A percentile compares a stretch with the other conserved stretches of the same genome.
phyloP scores from a whole-genome alignment of 495 filamentous ascomycete species.

The Talaromyces borbonicus region DNA sequence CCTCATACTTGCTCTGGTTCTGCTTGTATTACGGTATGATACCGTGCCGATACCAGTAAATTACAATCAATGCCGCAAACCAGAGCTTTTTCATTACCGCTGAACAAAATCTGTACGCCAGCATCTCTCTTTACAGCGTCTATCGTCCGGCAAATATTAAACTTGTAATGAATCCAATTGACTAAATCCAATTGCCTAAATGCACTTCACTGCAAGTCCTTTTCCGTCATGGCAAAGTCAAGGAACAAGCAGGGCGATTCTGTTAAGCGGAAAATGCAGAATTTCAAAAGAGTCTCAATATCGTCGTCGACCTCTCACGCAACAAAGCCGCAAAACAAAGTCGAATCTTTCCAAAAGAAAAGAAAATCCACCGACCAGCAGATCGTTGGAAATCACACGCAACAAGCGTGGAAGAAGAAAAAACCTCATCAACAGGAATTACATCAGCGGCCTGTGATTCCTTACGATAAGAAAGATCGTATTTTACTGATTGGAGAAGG shows the following conservation, averaged over 20 bases:
- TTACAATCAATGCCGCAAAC: too few relatives aligned
- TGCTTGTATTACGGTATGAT: too few relatives aligned
- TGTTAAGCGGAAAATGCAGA: slow-evolving; percentile 8
- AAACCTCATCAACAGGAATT: slow-evolving; percentile 6
- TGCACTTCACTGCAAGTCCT: too few relatives aligned
- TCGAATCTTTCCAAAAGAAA: background rate
- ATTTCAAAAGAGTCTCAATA: slow-evolving; percentile 4
- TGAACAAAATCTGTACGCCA: too few relatives aligned
- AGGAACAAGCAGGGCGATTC: background rate
- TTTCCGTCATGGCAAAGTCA: slow-evolving; percentile 7
- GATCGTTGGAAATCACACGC: background rate
- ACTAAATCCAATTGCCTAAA: too few relatives aligned
- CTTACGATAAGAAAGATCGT: slow-evolving; percentile 58
- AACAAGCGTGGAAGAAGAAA: background rate
- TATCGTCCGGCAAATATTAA: too few relatives aligned
- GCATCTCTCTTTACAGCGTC: too few relatives aligned
- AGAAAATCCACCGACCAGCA: background rate
- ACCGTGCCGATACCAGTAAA: too few relatives aligned
- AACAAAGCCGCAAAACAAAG: background rate
- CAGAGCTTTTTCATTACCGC: too few relatives aligned
- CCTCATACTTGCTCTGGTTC: too few relatives aligned
- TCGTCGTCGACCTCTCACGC: background rate
- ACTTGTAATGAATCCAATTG: too few relatives aligned
- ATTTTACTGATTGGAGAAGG: slow-evolving; percentile 88
- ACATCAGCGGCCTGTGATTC: slow-evolving; percentile 50